These are phyloP conservation scores for Gnaphalium uliginosum DNA, from an alignment of 129 eudicot species.

Conservation along the genomic window DNA sequence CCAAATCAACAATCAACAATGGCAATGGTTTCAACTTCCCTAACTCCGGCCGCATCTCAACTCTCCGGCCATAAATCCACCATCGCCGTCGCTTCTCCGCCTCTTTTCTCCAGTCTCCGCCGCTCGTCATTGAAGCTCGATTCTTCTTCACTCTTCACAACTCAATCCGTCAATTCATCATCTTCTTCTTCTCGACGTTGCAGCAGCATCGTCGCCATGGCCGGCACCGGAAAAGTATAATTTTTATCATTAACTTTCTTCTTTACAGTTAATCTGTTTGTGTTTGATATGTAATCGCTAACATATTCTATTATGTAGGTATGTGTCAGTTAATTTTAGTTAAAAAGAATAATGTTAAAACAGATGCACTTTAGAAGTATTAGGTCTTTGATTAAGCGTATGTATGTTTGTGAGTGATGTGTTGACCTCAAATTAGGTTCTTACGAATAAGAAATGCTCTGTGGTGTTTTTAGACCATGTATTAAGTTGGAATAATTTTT, in stretches of 20 bases:
- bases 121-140: slow-evolving; percentile 51
- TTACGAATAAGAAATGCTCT: too few relatives aligned
- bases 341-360: neutral
- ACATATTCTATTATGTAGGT: too few relatives aligned
- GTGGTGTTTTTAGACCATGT: too few relatives aligned
- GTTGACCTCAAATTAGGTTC: neutral
- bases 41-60: slow-evolving; percentile 34
- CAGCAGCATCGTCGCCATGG: slow-evolving; percentile 82
- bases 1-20: slow-evolving; percentile 13
- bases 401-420: neutral
- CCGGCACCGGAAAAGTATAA: slow-evolving; percentile 88
- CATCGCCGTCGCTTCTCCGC: slow-evolving; percentile 29
- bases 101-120: slow-evolving; percentile 51
- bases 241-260: neutral
- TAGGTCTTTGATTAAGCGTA: slow-evolving; percentile 13
- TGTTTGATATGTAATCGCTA: too few relatives aligned
- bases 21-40: slow-evolving; percentile 50
- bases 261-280: too few relatives aligned
- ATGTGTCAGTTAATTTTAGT: neutral
- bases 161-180: slow-evolving; percentile 54
- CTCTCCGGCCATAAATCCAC: slow-evolving; percentile 44
- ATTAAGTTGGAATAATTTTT: too few relatives aligned
- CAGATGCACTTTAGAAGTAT: neutral
- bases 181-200: slow-evolving; percentile 35
- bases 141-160: slow-evolving; percentile 37